Evolutionary conservation across 2,329 filamentous ascomycete species (phyloP).

Genomic region (Cryphonectria parasitica): DNA sequence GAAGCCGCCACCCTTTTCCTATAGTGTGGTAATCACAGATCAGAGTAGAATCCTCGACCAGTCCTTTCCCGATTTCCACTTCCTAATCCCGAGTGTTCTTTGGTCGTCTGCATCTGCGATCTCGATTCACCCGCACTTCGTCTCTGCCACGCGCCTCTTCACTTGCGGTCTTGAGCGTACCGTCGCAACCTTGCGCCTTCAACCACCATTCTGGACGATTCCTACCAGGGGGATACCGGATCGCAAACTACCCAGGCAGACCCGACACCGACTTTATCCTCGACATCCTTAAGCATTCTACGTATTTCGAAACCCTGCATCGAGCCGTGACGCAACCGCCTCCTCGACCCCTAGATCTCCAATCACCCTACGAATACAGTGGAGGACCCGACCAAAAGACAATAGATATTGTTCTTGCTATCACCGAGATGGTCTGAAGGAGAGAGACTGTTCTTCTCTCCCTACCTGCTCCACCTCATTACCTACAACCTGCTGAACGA

Average conservation of each 20-base stretch:
- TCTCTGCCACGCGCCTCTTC: constrained; percentile 13
- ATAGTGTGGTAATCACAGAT: background rate
- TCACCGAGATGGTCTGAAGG: constrained; percentile 27
- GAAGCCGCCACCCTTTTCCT: constrained; percentile 23
- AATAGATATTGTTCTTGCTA: constrained; percentile 9
- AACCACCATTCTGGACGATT: constrained; percentile 13
- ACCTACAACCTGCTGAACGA: background rate
- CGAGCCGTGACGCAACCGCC: constrained; percentile 15
- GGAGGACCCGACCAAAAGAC: background rate
- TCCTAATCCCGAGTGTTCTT: background rate
- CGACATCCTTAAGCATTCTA: background rate
- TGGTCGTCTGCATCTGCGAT: background rate
- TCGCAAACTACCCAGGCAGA: constrained; percentile 19
- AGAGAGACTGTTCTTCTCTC: background rate
- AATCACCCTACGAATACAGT: background rate
- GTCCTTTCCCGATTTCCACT: constrained; percentile 12
- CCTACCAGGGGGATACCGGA: background rate
- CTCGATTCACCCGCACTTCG: constrained; percentile 19
- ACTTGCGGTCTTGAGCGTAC: background rate
- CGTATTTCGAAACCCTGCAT: background rate
- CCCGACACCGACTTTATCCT: constrained; percentile 14
- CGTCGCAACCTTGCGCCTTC: constrained; percentile 21
- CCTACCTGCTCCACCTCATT: background rate
- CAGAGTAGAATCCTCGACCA: constrained; percentile 8
- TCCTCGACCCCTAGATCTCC: constrained; percentile 12